phyloP scores from a whole-genome alignment of 148 eudicot genomes.

The Rhododendron molle region DNA sequence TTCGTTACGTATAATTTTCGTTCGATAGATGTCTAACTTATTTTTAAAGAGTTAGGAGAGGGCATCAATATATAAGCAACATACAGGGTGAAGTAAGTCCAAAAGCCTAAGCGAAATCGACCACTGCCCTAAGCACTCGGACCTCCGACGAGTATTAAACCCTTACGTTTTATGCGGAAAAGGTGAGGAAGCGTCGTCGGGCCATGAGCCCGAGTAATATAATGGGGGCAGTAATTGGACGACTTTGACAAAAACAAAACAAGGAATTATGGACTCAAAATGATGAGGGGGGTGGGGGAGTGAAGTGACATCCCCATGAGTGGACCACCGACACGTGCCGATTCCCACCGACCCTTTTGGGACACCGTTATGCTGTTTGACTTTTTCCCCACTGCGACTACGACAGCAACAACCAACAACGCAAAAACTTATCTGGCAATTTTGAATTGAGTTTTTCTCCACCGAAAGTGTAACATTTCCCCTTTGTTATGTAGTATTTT shows the following conservation, averaged over 20 bases:
- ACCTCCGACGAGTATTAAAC: too few species aligned
- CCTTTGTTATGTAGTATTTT: not conserved
- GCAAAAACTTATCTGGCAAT: conserved; percentile 1
- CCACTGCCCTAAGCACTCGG: too few species aligned
- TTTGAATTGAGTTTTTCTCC: conserved; percentile 16
- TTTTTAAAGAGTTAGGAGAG: too few species aligned
- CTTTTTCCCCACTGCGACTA: not conserved
- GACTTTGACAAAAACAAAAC: not conserved
- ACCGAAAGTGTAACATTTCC: conserved; percentile 16
- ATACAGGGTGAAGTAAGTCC: too few species aligned
- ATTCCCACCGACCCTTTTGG: conserved; percentile 21
- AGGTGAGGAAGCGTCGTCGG: too few species aligned
- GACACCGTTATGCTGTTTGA: conserved; percentile 10
- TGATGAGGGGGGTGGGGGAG: not conserved
- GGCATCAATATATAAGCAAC: too few species aligned
- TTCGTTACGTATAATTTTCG: not conserved
- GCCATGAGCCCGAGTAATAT: too few species aligned
- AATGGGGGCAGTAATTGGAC: not conserved
- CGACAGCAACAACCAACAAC: not conserved
- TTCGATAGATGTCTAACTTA: too few species aligned
- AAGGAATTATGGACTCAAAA: not conserved
- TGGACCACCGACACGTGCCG: conserved; percentile 32
- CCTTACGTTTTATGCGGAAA: too few species aligned
- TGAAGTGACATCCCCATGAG: not conserved
- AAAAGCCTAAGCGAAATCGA: too few species aligned